Evolutionary conservation across 2,329 filamentous ascomycete species (phyloP).

Genomic region (Ilyonectria robusta): DNA sequence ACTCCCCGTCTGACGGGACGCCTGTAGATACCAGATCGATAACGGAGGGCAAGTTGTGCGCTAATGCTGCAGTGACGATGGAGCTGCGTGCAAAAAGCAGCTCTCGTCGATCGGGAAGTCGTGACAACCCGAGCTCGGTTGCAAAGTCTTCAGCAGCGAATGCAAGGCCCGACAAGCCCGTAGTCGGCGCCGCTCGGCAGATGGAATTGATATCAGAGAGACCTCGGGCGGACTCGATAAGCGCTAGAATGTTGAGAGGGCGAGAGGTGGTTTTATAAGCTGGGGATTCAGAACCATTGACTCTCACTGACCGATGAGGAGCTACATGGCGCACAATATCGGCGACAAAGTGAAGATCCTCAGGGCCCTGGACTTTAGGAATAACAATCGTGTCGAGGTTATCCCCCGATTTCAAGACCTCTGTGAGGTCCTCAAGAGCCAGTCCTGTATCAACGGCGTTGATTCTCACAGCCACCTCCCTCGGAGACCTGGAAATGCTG

Average conservation of each 20-base stretch:
- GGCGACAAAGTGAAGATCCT: conserved; percentile 16
- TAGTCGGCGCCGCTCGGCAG: conserved; percentile 1
- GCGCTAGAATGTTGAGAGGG: conserved; percentile 10
- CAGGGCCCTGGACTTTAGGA: conserved; percentile 13
- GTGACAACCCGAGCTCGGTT: conserved; percentile 10
- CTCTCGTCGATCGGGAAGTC: conserved; percentile 14
- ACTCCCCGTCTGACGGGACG: conserved; percentile 6
- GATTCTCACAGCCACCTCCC: conserved; percentile 15
- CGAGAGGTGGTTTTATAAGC: not conserved
- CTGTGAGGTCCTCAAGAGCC: conserved; percentile 10
- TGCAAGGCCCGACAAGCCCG: conserved; percentile 19
- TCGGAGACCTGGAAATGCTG: not conserved
- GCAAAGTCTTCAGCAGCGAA: conserved; percentile 24
- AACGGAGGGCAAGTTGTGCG: not conserved
- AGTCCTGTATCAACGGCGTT: conserved; percentile 21
- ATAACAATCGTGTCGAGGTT: conserved; percentile 15
- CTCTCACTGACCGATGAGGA: not conserved
- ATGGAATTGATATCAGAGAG: conserved; percentile 16
- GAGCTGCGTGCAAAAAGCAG: conserved; percentile 16
- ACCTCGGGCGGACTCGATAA: conserved; percentile 15
- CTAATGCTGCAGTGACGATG: conserved; percentile 3
- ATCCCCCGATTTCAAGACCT: conserved; percentile 3
- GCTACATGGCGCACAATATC: conserved; percentile 17
- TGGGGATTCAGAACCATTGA: not conserved
- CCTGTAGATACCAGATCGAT: conserved; percentile 13